Evolutionary conservation across 2,329 filamentous ascomycete genomes (phyloP).

Genomic region (Colletotrichum eremochloae): DNA sequence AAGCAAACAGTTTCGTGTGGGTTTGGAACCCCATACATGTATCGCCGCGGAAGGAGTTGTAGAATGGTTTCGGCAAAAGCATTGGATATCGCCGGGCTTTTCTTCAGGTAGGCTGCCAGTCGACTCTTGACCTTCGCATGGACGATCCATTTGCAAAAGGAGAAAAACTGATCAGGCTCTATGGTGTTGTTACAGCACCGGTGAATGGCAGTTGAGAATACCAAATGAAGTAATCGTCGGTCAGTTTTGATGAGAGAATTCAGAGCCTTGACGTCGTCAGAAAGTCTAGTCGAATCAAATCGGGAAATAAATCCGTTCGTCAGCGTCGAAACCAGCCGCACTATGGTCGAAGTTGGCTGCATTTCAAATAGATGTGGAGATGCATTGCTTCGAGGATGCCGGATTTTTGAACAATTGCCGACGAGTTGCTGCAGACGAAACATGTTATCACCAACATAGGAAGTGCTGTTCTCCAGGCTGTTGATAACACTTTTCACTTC

Average conservation of each 20-base stretch:
- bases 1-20: too few relatives aligned
- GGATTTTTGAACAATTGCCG: background rate
- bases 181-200: background rate
- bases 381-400: too few relatives aligned
- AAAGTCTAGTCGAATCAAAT: accelerated
- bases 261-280: too few relatives aligned
- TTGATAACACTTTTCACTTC: background rate
- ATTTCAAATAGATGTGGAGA: too few relatives aligned
- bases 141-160: background rate
- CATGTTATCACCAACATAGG: background rate
- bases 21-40: too few relatives aligned
- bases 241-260: background rate
- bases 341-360: background rate
- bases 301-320: background rate
- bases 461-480: background rate
- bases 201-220: background rate
- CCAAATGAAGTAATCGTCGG: background rate
- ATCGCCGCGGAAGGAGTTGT: too few relatives aligned
- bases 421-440: background rate
- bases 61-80: background rate
- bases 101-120: background rate
- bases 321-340: background rate
- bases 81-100: background rate
- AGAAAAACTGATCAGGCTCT: background rate
- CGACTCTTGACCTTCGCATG: background rate